Base-by-base conservation (phyloP, 352 stramenopile species). In the Phytophthora quininea region DNA sequence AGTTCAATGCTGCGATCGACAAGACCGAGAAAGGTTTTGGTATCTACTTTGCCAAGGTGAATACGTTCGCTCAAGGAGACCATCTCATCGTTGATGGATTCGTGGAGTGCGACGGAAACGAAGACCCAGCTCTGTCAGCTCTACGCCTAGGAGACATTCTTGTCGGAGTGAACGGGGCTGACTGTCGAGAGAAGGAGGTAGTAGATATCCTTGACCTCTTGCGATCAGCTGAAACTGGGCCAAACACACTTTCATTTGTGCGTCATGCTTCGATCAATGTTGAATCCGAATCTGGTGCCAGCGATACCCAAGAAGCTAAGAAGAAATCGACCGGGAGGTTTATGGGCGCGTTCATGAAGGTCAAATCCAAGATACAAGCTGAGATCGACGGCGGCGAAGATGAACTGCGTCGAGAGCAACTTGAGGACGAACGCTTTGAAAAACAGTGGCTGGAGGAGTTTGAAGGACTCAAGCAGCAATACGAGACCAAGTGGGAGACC, bases 381-480 rank as follows among this genome's bases (percentile, higher is more conserved):
- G 80, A 87, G 52, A 86, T 86, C 31, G 76, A 88, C 27, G 66
- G 67, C 0, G 71, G 82, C 38, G 72, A 84, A 5, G 58, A 76
- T 14, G 67, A 75, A 19, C 51, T 76, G 9, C 49, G 62, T 27
- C 67, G 68, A 4, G 76, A 84, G 45, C 71, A 88, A 37, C 57
- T 77, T 24, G 76, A 86, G 47, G 61, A 84, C 31, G 67, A 76
- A 50, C 66, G 54, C n/a, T 92, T 86, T 52, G 72, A 92, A 59
- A 65, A 74, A 15, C 51, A 79, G 61, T 89, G 81, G 84, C 79
- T 92, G 33, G 67, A 61, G 5, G 81, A 88, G 57, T 92, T 92
- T 48, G 72, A 84, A 3, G 47, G 57, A 4, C 56, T 90, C 30
- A 84, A 83, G 49, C 51, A 37, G 38, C 69, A 83, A 58, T 76